These are phyloP conservation scores for Simplicillium aogashimaense DNA, from an alignment of 2,329 filamentous ascomycete genomes.

Conservation along the genomic window DNA sequence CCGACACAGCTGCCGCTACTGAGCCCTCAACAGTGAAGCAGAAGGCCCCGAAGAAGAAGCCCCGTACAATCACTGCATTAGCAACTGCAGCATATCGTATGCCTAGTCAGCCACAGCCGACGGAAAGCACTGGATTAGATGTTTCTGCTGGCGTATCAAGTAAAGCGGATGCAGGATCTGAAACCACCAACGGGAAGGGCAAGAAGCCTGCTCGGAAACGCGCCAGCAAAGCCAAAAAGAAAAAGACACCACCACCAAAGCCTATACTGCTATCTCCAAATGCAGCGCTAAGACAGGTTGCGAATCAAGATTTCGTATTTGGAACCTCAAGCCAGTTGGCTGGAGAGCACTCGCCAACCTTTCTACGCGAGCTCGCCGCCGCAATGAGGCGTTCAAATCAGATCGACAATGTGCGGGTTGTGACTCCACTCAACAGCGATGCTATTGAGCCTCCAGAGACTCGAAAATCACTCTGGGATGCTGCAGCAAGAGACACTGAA, in stretches of 20 bases:
- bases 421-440: conserved; percentile 27
- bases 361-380: conserved; percentile 50
- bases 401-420: conserved; percentile 27
- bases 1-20: conserved; percentile 9
- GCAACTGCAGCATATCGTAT: conserved; percentile 60
- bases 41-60: conserved; percentile 52
- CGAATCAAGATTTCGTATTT: conserved; percentile 69
- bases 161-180: neutral
- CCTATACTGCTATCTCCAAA: conserved; percentile 56
- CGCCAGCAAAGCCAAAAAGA: conserved; percentile 23
- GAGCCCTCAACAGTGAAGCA: conserved; percentile 27
- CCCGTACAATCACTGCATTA: conserved; percentile 67
- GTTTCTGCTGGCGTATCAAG: neutral
- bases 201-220: conserved; percentile 18
- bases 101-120: conserved; percentile 20
- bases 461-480: conserved; percentile 53
- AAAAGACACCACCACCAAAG: conserved; percentile 29
- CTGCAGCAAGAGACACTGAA: conserved; percentile 55
- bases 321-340: conserved; percentile 79
- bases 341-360: conserved; percentile 58
- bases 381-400: conserved; percentile 51
- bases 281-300: conserved; percentile 55
- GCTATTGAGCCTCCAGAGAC: conserved; percentile 19
- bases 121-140: conserved; percentile 20
- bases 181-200: neutral